phyloP scores from a whole-genome alignment of 2,329 filamentous ascomycete genomes.

The Meredithiella fracta region DNA sequence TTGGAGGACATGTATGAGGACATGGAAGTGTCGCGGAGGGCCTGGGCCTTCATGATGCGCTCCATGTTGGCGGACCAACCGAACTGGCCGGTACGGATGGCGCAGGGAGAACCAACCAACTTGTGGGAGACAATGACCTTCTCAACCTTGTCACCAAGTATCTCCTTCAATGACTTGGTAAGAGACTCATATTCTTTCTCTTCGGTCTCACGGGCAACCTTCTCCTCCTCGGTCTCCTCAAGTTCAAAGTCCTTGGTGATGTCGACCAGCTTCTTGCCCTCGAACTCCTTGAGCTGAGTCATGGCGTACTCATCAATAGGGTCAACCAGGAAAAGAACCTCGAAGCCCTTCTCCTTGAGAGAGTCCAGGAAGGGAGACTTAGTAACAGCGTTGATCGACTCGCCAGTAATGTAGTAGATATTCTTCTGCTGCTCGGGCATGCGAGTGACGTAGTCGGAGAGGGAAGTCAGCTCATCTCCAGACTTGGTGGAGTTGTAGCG shows the following conservation, averaged over 20 bases:
- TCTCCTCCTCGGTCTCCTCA: conserved; percentile 99
- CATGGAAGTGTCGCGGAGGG: conserved; percentile 99
- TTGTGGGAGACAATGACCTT: conserved; percentile 99
- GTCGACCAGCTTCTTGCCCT: conserved; percentile 99
- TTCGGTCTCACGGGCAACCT: conserved; percentile 83
- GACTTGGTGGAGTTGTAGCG: conserved; percentile 99
- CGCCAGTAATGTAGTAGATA: conserved; percentile 99
- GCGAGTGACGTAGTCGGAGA: conserved; percentile 93
- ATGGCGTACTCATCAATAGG: conserved; percentile 99
- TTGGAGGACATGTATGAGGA: conserved; percentile 99
- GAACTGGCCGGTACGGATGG: conserved; percentile 98
- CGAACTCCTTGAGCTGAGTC: conserved; percentile 99
- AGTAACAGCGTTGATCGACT: conserved; percentile 94
- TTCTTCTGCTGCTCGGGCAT: conserved; percentile 99
- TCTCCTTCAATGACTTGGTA: conserved; percentile 96
- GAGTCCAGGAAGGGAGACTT: conserved; percentile 98
- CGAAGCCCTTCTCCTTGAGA: conserved; percentile 97
- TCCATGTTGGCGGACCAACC: conserved; percentile 99
- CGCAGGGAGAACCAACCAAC: conserved; percentile 83
- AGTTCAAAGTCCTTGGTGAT: conserved; percentile 99
- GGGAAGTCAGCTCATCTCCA: conserved; percentile 85
- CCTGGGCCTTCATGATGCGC: conserved; percentile 99
- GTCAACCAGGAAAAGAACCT: conserved; percentile 98
- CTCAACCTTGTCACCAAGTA: conserved; percentile 98
- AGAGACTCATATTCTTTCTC: conserved; percentile 96